Evolutionary conservation across 345 rosid species (phyloP).

Genomic region (Anacardium occidentale): DNA sequence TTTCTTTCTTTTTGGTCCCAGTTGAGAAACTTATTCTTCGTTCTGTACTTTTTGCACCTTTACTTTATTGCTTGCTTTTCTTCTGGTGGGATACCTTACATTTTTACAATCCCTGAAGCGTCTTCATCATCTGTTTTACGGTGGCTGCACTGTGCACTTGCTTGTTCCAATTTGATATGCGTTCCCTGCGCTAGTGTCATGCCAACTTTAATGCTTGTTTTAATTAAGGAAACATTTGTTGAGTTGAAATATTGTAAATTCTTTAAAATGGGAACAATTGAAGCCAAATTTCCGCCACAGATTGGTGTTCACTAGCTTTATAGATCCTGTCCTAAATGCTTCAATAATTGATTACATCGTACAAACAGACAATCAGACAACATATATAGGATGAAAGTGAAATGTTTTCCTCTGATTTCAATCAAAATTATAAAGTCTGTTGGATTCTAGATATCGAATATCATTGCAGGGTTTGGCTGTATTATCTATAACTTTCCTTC

Average conservation of each 20-base stretch:
- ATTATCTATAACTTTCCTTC: too few species aligned
- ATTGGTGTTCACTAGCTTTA: neutral
- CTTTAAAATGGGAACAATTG: too few species aligned
- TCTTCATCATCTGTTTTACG: conserved; percentile 59
- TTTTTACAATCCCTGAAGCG: conserved; percentile 77
- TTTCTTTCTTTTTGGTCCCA: neutral
- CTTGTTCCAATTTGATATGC: conserved; percentile 17
- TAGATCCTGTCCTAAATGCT: neutral
- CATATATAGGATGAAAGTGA: too few species aligned
- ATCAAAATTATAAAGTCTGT: neutral
- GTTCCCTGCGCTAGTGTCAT: neutral
- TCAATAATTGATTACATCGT: neutral
- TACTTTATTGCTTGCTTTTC: conserved; percentile 12
- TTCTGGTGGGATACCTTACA: conserved; percentile 71
- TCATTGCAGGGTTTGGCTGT: too few species aligned
- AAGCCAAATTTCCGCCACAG: neutral
- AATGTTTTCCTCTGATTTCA: too few species aligned
- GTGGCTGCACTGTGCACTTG: conserved; percentile 79
- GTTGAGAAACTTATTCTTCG: neutral
- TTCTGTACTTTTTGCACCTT: too few species aligned
- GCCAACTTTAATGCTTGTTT: too few species aligned
- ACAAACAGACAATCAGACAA: neutral
- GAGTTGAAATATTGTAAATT: too few species aligned
- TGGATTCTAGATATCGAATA: too few species aligned
- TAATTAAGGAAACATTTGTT: neutral